Base-by-base conservation (phyloP, 306 rosid genomes). In the Corylus heterophylla region DNA sequence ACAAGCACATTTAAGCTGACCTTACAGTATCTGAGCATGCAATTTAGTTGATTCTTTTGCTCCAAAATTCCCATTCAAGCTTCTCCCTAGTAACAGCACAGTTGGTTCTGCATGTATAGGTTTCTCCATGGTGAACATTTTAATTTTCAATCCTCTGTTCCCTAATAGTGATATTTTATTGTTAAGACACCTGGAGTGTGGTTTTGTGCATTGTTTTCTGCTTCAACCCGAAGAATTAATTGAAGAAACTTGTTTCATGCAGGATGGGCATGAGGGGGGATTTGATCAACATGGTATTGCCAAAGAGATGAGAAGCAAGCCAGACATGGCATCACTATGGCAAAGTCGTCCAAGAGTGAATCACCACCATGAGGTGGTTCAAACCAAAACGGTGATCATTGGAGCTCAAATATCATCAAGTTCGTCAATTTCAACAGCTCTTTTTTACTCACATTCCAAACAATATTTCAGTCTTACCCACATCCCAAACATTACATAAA, bases 401-500 rank as follows among this genome's bases (percentile, higher is more conserved):
- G 69, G 66, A 61, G 45, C 77, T 37, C 54, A 52, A 27, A 16
- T 37, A 52, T 55, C 74, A 64, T 64, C 78, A 52, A 63, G 54
- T 52, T 68, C 78, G 51, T 52, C 78, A 63, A 63, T 71, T 64
- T 52, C 18, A 25, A 31, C 73, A 69, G 27, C 48, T 27, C 42
- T 54, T 18, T 12, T 72, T 80, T 75, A 75, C 80, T 81, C 77
- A 69, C 76, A 75, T 75, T 58, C 76, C 80, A 62, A 75, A 69
- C 85, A 76, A 76, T 71, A 61, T 37, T 8, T 20, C 47, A 17
- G 18, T 72, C 64, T 35, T 76, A 81, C 81, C 76, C 85, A 70
- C 74, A 81, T 76, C 12, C 85, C 81, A 76, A 81, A 82, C 85
- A 77, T 82, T 76, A 63, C 14, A 1, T 49, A 56, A 14, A 69